Evolutionary conservation across 768 basidiomycete species (phyloP).

Genomic region (Leccinum aurantiacum): DNA sequence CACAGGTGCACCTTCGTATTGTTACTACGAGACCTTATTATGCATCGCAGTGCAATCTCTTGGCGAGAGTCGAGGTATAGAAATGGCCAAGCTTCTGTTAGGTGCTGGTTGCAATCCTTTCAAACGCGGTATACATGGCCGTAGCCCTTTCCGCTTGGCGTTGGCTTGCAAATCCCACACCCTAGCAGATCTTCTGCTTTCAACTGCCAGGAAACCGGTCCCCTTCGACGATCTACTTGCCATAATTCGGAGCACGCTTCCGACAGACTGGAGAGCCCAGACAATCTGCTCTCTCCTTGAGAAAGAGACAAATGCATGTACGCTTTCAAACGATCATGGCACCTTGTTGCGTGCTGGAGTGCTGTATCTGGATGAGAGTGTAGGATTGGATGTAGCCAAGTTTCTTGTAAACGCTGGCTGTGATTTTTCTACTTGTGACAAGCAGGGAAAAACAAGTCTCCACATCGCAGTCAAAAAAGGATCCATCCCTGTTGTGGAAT

Average conservation of each 20-base stretch:
- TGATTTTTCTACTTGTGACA: neutral
- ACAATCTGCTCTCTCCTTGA: neutral
- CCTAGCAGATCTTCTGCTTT: neutral
- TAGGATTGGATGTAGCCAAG: neutral
- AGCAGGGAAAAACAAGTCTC: neutral
- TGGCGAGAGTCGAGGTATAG: neutral
- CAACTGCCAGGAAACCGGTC: neutral
- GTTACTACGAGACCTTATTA: neutral
- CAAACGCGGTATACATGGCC: neutral
- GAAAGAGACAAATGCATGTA: neutral
- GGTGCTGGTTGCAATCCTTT: neutral
- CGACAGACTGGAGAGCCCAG: neutral
- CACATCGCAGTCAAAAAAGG: neutral
- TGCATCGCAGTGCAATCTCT: neutral
- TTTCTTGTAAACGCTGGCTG: neutral
- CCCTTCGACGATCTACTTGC: neutral
- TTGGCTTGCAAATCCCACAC: neutral
- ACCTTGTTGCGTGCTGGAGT: neutral
- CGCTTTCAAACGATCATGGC: neutral
- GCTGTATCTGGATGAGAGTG: neutral
- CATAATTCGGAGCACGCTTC: neutral
- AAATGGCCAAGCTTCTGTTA: neutral
- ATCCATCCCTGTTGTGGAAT: neutral
- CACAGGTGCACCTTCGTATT: neutral
- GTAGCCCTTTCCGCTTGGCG: neutral